These are phyloP conservation scores for Oehlia diaphana DNA, from an alignment of 192 early-diverging fungal genomes.

Conservation along the genomic window DNA sequence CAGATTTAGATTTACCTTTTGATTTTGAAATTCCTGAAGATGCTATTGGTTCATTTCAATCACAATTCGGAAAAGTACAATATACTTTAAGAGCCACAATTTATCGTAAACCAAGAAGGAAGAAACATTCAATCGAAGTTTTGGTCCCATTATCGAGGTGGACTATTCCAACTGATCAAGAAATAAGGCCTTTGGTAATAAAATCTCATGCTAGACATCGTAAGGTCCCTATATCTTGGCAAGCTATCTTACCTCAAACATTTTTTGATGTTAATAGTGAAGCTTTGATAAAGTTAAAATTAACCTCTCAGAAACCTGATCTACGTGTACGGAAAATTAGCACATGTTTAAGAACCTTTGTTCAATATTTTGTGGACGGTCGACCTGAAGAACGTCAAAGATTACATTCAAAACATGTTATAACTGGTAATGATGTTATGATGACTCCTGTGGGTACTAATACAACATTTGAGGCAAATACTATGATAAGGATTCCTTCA, in stretches of 20 bases:
- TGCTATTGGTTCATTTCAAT: slow-evolving; percentile 10
- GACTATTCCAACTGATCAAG: slow-evolving; percentile 6
- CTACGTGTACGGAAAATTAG: slow-evolving; percentile 12
- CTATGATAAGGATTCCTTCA: not conserved
- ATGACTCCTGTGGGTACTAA: slow-evolving; percentile 4
- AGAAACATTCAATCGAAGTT: slow-evolving; percentile 5
- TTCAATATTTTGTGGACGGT: slow-evolving; percentile 5
- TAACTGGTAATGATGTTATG: slow-evolving; percentile 2
- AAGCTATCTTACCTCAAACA: slow-evolving; percentile 23
- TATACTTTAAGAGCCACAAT: slow-evolving; percentile 10
- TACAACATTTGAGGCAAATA: slow-evolving; percentile 13
- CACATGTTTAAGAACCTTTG: slow-evolving; percentile 2
- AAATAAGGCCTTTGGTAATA: slow-evolving; percentile 12
- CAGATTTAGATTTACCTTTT: slow-evolving; percentile 31
- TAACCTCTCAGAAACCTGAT: slow-evolving; percentile 6
- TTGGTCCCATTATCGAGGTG: slow-evolving; percentile 11
- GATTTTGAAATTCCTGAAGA: slow-evolving; percentile 19
- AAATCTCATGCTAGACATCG: not conserved
- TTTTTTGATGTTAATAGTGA: slow-evolving; percentile 19
- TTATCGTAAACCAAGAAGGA: slow-evolving; percentile 10
- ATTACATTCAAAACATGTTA: slow-evolving; percentile 4
- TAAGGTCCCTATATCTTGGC: slow-evolving; percentile 20
- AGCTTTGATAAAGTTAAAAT: not conserved
- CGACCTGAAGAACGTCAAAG: not conserved
- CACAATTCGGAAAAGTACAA: slow-evolving; percentile 9